Conservation (phyloP, 2,329 filamentous ascomycete genomes). For the Chaetoscypha palmicola region DNA sequence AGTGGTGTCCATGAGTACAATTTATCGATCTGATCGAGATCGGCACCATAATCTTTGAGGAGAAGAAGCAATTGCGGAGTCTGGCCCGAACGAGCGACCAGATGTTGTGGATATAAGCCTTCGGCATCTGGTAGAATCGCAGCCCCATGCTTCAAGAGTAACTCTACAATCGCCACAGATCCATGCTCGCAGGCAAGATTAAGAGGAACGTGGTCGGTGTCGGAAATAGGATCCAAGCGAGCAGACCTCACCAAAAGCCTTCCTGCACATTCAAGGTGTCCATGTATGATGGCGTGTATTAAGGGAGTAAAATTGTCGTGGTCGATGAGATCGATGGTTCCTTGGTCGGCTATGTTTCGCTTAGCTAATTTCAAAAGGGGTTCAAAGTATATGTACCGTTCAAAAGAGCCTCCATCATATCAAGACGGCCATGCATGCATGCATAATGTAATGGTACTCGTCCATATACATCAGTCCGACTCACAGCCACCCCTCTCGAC, state of each 20-base stretch:
- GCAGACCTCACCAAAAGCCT: conserved; percentile 70
- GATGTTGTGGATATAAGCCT: conserved; percentile 92
- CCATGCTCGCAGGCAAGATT: conserved; percentile 95
- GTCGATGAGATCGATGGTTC: conserved; percentile 81
- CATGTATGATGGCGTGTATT: conserved; percentile 90
- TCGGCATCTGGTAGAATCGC: conserved; percentile 89
- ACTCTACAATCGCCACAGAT: conserved; percentile 73
- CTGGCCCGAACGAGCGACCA: conserved; percentile 84
- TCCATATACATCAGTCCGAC: conserved; percentile 85
- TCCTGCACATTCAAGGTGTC: conserved; percentile 72
- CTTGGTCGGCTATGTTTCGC: conserved; percentile 48
- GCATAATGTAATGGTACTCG: conserved; percentile 92
- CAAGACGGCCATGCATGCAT: conserved; percentile 84
- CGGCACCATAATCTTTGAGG: conserved; percentile 76
- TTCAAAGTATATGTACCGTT: conserved; percentile 39
- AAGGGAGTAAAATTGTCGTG: conserved; percentile 96
- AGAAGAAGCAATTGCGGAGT: conserved; percentile 72
- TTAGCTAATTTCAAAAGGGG: conserved; percentile 9
- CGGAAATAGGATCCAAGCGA: conserved; percentile 77
- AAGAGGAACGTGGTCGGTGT: conserved; percentile 86
- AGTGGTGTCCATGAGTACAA: conserved; percentile 96
- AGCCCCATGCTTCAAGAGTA: conserved; percentile 74
- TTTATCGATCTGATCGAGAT: conserved; percentile 89
- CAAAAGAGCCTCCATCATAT: conserved; percentile 72
- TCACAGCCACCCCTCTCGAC: conserved; percentile 66